Evolutionary conservation across 2,329 filamentous ascomycete species (phyloP).

Genomic region (Geoglossum cookeanum): DNA sequence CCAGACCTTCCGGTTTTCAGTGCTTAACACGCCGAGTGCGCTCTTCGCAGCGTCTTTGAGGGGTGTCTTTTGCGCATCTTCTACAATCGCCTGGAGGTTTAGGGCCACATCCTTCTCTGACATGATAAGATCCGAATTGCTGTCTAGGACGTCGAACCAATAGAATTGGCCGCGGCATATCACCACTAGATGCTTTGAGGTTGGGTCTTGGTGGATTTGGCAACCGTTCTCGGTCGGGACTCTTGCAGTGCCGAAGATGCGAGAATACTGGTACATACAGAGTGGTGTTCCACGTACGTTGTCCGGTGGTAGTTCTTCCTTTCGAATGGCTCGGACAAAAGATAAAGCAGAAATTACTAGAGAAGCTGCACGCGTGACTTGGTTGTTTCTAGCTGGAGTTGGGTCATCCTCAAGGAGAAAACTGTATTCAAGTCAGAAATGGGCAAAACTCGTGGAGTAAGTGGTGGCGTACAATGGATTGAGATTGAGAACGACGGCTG

Average conservation of each 20-base stretch:
- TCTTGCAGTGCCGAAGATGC: conserved; percentile 83
- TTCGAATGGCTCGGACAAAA: conserved; percentile 81
- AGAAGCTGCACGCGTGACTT: conserved; percentile 85
- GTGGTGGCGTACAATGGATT: conserved; percentile 50
- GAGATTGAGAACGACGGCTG: conserved; percentile 77
- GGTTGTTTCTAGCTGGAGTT: conserved; percentile 87
- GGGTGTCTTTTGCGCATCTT: conserved; percentile 74
- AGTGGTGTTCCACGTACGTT: conserved; percentile 65
- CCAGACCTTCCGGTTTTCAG: conserved; percentile 93
- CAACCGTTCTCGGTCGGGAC: conserved; percentile 90
- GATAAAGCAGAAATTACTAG: conserved; percentile 76
- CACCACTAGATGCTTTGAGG: conserved; percentile 84
- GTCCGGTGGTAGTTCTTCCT: conserved; percentile 83
- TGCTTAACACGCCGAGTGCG: conserved; percentile 80
- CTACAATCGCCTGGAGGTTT: conserved; percentile 80
- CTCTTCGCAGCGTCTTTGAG: conserved; percentile 93
- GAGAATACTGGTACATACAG: conserved; percentile 96
- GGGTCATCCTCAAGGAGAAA: conserved; percentile 95
- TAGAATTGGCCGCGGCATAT: conserved; percentile 93
- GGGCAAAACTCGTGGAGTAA: not conserved
- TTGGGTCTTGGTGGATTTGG: conserved; percentile 83
- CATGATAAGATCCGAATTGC: conserved; percentile 93
- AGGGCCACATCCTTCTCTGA: conserved; percentile 81
- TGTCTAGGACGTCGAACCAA: conserved; percentile 94
- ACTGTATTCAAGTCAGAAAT: conserved; percentile 8